Conservation (phyloP, 75 land plant species). For the Cupressus sempervirens region DNA sequence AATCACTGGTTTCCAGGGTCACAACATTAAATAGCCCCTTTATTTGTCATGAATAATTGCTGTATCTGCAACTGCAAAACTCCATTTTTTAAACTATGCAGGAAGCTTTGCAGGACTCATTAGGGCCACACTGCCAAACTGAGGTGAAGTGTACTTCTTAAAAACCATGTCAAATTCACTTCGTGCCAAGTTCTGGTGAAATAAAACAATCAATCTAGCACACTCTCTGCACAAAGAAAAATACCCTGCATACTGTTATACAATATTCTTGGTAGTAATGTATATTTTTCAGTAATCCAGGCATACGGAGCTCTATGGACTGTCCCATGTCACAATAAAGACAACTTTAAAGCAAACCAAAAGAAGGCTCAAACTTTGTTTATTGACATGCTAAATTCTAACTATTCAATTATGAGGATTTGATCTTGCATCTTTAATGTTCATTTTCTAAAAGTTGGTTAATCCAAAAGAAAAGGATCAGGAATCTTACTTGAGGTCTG, state of each 20-base stretch:
- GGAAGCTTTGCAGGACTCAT: background rate
- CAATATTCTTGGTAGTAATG: background rate
- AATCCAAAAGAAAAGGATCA: background rate
- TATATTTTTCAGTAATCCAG: background rate
- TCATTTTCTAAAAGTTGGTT: background rate
- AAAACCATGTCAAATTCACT: background rate
- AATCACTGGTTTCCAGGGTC: background rate
- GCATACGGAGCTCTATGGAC: background rate
- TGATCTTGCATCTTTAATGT: background rate
- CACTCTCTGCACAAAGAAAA: slow-evolving; percentile 22
- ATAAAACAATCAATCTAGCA: slow-evolving; percentile 14
- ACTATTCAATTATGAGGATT: background rate
- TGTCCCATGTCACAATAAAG: background rate
- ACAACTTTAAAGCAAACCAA: background rate
- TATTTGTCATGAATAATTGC: no score
- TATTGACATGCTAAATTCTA: background rate
- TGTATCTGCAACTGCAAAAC: background rate
- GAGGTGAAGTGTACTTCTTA: slow-evolving; percentile 17
- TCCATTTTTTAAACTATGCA: background rate
- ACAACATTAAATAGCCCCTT: background rate
- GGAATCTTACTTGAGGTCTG: slow-evolving; percentile 43
- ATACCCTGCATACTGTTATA: background rate
- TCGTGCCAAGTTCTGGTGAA: slow-evolving; percentile 12
- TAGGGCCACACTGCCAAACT: slow-evolving; percentile 13
- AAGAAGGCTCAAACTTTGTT: background rate